Evolutionary conservation across 208 protist species (phyloP).

Genomic region (Acanthamoeba culbertsoni): DNA sequence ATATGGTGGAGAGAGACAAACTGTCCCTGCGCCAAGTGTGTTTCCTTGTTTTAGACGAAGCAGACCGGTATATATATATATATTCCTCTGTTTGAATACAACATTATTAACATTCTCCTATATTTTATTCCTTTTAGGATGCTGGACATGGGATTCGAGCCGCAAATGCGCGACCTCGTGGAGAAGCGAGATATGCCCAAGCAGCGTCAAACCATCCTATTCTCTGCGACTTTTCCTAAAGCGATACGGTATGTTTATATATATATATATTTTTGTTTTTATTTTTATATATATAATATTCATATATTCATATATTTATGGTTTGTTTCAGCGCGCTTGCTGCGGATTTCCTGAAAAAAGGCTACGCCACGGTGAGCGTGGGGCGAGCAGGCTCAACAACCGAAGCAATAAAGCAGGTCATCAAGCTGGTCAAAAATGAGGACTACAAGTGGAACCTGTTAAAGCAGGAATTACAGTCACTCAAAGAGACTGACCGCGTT

Average conservation of each 20-base stretch:
- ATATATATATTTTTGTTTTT: too few relatives aligned
- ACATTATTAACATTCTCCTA: too few relatives aligned
- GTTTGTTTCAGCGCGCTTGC: slow-evolving; percentile 90
- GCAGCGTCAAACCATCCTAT: slow-evolving; percentile 98
- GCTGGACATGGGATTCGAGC: slow-evolving; percentile 98
- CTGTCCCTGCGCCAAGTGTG: slow-evolving; percentile 89
- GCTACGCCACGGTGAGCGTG: slow-evolving; percentile 96
- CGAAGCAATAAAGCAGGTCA: slow-evolving; percentile 92
- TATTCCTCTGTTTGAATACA: too few relatives aligned
- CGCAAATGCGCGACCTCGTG: slow-evolving; percentile 95
- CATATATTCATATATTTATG: too few relatives aligned
- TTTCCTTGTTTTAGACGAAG: slow-evolving; percentile 97
- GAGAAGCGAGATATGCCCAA: slow-evolving; percentile 91
- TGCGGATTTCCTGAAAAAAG: slow-evolving; percentile 91
- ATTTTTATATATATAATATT: too few relatives aligned
- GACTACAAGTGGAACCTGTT: slow-evolving; percentile 13
- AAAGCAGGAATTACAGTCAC: slow-evolving; percentile 81
- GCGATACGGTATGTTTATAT: slow-evolving; percentile 93
- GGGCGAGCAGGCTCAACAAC: slow-evolving; percentile 97
- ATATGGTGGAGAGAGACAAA: slow-evolving; percentile 90
- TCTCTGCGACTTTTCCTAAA: slow-evolving; percentile 98
- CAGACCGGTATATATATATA: slow-evolving; percentile 84
- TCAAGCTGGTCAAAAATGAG: background rate
- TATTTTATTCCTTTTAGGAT: too few relatives aligned
- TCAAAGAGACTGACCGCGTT: slow-evolving; percentile 77